Conservation (phyloP, 306 rosid species). For the Dalbergia oliveri region DNA sequence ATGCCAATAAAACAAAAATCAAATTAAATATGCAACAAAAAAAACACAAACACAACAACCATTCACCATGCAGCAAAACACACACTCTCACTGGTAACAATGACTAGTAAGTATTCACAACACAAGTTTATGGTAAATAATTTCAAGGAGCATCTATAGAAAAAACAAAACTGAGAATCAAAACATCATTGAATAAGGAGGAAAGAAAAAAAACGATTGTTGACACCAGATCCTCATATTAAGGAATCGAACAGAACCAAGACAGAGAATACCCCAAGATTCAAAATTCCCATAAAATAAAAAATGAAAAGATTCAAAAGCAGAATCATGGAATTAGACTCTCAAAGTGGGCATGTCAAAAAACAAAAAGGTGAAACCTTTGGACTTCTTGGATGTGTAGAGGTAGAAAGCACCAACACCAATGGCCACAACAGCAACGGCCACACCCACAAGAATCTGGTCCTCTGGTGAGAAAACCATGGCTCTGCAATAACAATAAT, state of each 20-base stretch:
- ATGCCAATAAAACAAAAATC: slow-evolving; percentile 11
- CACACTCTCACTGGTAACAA: not conserved
- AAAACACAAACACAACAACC: not conserved
- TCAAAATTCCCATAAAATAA: not conserved
- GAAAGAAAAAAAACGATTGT: not conserved
- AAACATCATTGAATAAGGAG: slow-evolving; percentile 14
- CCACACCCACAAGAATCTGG: slow-evolving; percentile 66
- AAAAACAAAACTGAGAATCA: not conserved
- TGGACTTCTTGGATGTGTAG: slow-evolving; percentile 68
- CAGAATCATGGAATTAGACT: slow-evolving; percentile 19
- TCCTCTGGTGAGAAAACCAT: slow-evolving; percentile 73
- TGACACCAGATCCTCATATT: slow-evolving; percentile 1
- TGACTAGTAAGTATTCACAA: not conserved
- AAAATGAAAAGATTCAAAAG: not conserved
- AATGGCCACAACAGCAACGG: slow-evolving; percentile 67
- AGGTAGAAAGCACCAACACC: slow-evolving; percentile 65
- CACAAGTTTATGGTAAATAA: not conserved
- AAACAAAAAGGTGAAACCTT: slow-evolving; percentile 55
- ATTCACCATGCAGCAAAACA: not conserved
- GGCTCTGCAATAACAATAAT: not conserved
- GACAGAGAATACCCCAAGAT: slow-evolving; percentile 18
- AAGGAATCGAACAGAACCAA: not conserved
- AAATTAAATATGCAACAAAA: not conserved
- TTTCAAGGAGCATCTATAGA: not conserved
- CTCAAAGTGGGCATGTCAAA: not conserved